Base-by-base conservation (phyloP, 148 eudicot species). In the Vaccinium myrtillus region DNA sequence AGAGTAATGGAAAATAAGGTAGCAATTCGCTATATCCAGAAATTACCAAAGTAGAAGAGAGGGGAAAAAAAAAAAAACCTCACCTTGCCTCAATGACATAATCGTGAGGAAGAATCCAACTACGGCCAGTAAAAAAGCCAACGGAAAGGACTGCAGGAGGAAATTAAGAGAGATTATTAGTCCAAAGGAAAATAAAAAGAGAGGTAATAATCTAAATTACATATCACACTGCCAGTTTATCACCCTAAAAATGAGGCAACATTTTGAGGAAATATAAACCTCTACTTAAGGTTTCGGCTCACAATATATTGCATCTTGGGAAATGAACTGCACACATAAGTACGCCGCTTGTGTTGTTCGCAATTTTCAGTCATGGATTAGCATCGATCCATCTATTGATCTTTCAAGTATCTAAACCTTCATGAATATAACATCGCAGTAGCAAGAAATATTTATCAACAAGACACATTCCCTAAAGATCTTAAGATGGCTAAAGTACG, bases 71-170 rank as follows among this genome's bases (percentile, higher is more conserved):
- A 63, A 7, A 48, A 75, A 18, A 39, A 56, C 36, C 93, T 81
- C 59, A 97, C 99, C 98, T 93, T 91, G 93, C 63, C 92, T 89
- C 82, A 97, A 86, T 54, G 98, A 94, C 89, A 92, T 86, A 27
- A 88, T 32, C 32, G 99, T 85, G 58, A 94, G 93, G 77, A 91
- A 84, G 87, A 91, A 87, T 78, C 93, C 99, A 46, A 84, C 86
- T 85, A 94, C 18, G 70, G 91, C 87, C 82, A 94, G 81, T 48
- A 75, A 81, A 32, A 95, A 83, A 85, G 98, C 99, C 84, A 95
- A 48, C 0, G 91, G 98, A 79, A 95, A 93, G 81, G 95, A 94
- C 99, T 97, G 94, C 93, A 90, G 81, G 51, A 87, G 83, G 36
- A 82, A 69, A 86, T 69, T 18, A 8, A 8, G 77, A 30, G 23